These are phyloP conservation scores for Neofusicoccum parvum DNA, from an alignment of 2,329 filamentous ascomycete species.

Conservation along the genomic window DNA sequence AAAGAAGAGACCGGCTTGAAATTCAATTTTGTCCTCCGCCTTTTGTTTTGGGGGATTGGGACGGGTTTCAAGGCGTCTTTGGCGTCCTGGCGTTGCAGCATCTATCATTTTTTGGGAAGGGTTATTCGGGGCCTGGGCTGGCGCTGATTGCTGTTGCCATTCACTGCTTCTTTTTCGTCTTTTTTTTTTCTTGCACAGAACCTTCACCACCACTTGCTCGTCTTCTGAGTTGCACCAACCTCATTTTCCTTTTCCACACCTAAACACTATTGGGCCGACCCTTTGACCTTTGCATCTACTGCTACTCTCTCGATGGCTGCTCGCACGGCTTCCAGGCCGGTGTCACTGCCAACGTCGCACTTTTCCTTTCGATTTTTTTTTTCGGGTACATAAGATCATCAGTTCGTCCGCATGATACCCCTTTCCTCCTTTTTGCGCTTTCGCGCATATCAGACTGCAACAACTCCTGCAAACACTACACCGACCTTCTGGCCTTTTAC, in stretches of 20 bases:
- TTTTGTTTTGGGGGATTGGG: not conserved
- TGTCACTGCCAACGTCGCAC: not conserved
- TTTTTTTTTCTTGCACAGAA: slow-evolving; percentile 19
- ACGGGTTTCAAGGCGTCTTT: slow-evolving; percentile 16
- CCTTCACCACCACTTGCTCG: slow-evolving; percentile 1
- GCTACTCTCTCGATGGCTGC: not conserved
- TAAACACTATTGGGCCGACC: slow-evolving; percentile 7
- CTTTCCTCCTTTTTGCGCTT: not conserved
- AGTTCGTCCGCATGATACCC: slow-evolving; percentile 19
- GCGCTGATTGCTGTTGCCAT: slow-evolving; percentile 16
- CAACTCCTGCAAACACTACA: not conserved
- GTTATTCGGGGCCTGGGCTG: not conserved
- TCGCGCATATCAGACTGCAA: not conserved
- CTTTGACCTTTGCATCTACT: slow-evolving; percentile 1
- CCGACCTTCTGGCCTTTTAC: not conserved
- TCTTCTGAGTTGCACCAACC: not conserved
- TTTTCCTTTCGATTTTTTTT: not conserved
- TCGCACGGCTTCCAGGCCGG: not conserved
- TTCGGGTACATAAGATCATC: slow-evolving; percentile 18
- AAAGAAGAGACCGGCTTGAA: slow-evolving; percentile 16
- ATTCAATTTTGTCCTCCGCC: slow-evolving; percentile 6
- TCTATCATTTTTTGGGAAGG: not conserved
- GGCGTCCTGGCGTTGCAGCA: slow-evolving; percentile 14
- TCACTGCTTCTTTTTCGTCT: slow-evolving; percentile 13
- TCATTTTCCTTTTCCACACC: not conserved